phyloP scores from a whole-genome alignment of 768 basidiomycete genomes.

The Naganishia antarctica region DNA sequence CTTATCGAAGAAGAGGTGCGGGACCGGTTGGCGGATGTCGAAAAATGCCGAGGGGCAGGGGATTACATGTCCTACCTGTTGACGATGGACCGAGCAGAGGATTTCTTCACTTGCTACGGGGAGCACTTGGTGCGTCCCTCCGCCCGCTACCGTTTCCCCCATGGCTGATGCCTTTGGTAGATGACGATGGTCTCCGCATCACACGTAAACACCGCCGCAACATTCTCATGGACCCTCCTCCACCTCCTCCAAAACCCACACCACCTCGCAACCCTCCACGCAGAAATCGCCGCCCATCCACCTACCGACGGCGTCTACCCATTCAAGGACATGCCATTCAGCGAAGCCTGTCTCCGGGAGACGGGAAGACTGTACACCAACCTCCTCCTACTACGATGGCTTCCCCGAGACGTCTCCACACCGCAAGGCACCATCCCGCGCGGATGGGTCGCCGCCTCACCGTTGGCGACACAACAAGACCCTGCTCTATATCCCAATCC shows the following conservation, averaged over 20 bases:
- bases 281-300: background rate
- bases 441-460: background rate
- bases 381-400: background rate
- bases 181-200: background rate
- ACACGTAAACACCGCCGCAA: conserved; percentile 10
- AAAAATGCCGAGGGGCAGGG: background rate
- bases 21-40: conserved; percentile 6
- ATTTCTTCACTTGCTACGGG: background rate
- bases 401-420: background rate
- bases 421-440: conserved; percentile 2
- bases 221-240: conserved; percentile 15
- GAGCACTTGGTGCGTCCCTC: conserved; percentile 2
- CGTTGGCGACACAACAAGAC: conserved; percentile 4
- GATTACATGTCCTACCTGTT: background rate
- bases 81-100: conserved; percentile 17
- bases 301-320: conserved; percentile 10
- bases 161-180: background rate
- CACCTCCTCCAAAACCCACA: conserved; percentile 20
- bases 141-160: background rate
- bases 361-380: conserved; percentile 17
- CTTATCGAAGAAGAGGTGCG: conserved; percentile 15
- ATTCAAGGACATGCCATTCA: conserved; percentile 11
- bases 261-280: background rate
- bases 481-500: background rate
- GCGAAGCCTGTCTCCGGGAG: conserved; percentile 18